Evolutionary conservation across 768 basidiomycete species (phyloP), one percentile per base, ranked within the genome.

Genomic region (Mycena maculata): DNA sequence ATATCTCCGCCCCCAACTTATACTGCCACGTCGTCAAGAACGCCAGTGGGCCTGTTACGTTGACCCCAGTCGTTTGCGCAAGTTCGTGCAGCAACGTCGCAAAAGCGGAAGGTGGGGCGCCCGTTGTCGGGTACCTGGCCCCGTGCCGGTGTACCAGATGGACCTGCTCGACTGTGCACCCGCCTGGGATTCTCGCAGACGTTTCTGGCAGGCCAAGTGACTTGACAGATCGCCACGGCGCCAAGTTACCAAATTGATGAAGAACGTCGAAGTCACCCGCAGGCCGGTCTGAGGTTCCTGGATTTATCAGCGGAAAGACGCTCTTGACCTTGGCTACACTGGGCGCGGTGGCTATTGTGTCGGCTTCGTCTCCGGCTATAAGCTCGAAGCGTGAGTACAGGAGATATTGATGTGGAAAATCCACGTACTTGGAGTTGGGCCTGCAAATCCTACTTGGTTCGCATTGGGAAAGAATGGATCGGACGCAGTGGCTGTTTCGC

Each of bases 1-100:
- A 76, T 42, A 88, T 84, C 76, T 94, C 93, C 70, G 86, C 87
- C 13, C 93, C 94, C 13, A 95, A 88, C 71, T 89, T 88, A 75
- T 91, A 94, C 5, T 86, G 86, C 92, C 92, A 94, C 47, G 82
- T 84, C 70, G 90, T 87, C 76, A 94, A 77, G 73, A 94, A 94
- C 1, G 79, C 69, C 25, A 93, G 75, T 1, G 83, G 78, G 0
- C 90, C 91, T 0, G 79, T 82, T 0, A 85, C 87, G 15, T 79
- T 82, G 79, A 89, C 86, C 7, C 81, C 77, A 9, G 79, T 75
- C 25, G 67, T 66, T 8, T 67, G 60, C 2, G 87, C 87, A n/a
- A 79, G 77, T 27, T 82, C 74, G 68, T 88, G 84, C 18, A 89
- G 71, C 22, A 82, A 81, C 23, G 73, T 70, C 9, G 86, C 83